Evolutionary conservation across 2,329 filamentous ascomycete species (phyloP), one percentile per base, ranked within the genome.

Genomic region (Pleurostoma richardsiae): DNA sequence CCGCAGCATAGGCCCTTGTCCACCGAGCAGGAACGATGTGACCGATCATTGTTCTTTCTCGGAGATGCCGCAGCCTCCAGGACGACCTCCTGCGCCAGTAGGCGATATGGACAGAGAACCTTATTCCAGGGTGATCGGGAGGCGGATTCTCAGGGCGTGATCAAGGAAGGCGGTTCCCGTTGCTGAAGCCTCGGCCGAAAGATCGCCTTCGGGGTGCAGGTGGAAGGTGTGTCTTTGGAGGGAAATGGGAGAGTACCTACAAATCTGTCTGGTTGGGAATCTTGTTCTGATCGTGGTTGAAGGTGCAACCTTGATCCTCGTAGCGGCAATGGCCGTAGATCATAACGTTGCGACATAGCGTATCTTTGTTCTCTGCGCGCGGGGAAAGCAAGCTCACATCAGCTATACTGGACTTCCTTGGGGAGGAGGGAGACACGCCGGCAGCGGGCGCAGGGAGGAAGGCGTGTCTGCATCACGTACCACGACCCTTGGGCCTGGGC

Each of bases 301-400:
- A 96, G 54, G 86, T 83, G 69, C 90, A 96, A 70, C 88, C 90
- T 70, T 88, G 85, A 62, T 95, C 89, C 71, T 95, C 88, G 68
- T 90, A 95, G 54, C 90, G 86, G 67, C 90, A 96, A 68, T 92
- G 88, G 47, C 90, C 90, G 66, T 95, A 96, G 59, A 96, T 95
- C 52, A 90, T 80, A 51, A 96, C 86, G 69, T 96, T 96, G 61
- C 90, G 86, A 70, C 90, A 96, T 48, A 92, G 79, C 5, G 89
- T 95, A 64, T 95, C 90, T 70, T 92, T 95, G 65, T 87, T 88
- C 33, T 36, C 33, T 36, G 33, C 33, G 19, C 19, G 8, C 33
- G 33, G 33, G n/a, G n/a, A 36, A n/a, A 36, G n/a, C 33, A 36
- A 36, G 33, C 19, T 19, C 19, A 19, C 19, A 19, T 36, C 33